Evolutionary conservation across 768 basidiomycete species (phyloP).

Genomic region (Boletus edulis): DNA sequence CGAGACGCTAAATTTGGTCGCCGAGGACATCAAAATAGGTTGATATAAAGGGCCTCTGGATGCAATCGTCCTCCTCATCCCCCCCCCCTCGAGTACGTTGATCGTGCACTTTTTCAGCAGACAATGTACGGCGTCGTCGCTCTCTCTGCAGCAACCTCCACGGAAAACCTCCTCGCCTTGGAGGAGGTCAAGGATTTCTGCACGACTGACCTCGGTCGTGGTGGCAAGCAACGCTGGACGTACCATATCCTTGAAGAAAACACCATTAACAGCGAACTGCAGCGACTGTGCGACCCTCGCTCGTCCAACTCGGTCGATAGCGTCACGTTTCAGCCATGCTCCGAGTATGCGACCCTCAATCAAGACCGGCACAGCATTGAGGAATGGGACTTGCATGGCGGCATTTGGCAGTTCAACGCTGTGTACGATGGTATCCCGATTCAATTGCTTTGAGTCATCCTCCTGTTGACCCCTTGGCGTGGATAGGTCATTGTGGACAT

Average conservation of each 20-base stretch:
- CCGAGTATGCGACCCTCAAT: slow-evolving; percentile 32
- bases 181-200: slow-evolving; percentile 53
- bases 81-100: slow-evolving; percentile 7
- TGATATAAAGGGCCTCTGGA: slow-evolving; percentile 22
- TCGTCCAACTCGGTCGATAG: slow-evolving; percentile 35
- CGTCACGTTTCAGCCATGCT: slow-evolving; percentile 45
- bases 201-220: slow-evolving; percentile 52
- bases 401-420: slow-evolving; percentile 44
- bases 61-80: slow-evolving; percentile 9
- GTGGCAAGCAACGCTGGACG: slow-evolving; percentile 51
- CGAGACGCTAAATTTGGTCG: slow-evolving; percentile 22
- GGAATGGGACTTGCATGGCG: slow-evolving; percentile 39
- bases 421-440: slow-evolving; percentile 41
- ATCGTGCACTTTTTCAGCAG: background rate
- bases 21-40: slow-evolving; percentile 9
- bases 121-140: slow-evolving; percentile 38
- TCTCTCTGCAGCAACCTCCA: slow-evolving; percentile 43
- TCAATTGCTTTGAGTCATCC: slow-evolving; percentile 17
- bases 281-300: slow-evolving; percentile 35
- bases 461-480: slow-evolving; percentile 14
- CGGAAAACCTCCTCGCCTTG: slow-evolving; percentile 48
- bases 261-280: slow-evolving; percentile 38
- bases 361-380: slow-evolving; percentile 44
- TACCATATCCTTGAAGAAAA: slow-evolving; percentile 47
- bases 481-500: slow-evolving; percentile 46